phyloP scores from a whole-genome alignment of 192 early-diverging fungal species.

The Coemansia sp. region DNA sequence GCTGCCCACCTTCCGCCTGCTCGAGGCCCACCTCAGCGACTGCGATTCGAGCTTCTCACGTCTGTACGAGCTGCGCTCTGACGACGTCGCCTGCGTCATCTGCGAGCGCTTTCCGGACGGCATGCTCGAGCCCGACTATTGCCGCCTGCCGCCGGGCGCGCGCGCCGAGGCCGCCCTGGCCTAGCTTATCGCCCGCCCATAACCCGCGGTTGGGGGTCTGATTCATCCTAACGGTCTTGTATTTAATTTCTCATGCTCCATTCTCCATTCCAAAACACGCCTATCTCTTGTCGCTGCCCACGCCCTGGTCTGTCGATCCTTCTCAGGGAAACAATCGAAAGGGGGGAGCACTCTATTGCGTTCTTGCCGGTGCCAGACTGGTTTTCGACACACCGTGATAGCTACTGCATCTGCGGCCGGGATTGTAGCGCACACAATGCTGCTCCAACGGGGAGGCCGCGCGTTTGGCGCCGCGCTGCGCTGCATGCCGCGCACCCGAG shows the following conservation, averaged over 20 bases:
- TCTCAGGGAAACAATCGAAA: too few relatives aligned
- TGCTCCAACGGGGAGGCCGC: background rate
- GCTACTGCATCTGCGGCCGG: too few relatives aligned
- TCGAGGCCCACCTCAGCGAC: conserved; percentile 47
- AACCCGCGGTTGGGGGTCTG: background rate
- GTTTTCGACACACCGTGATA: too few relatives aligned
- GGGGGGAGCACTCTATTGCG: too few relatives aligned
- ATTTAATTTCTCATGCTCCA: conserved; percentile 1
- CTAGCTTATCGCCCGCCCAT: background rate
- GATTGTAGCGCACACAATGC: conserved; percentile 1
- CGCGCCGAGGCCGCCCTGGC: background rate
- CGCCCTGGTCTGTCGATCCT: too few relatives aligned
- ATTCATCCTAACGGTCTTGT: background rate
- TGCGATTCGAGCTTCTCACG: conserved; percentile 38
- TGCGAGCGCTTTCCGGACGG: conserved; percentile 44
- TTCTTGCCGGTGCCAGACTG: too few relatives aligned
- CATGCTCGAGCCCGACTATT: conserved; percentile 43
- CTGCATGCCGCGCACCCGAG: conserved; percentile 6
- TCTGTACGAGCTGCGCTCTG: conserved; percentile 40
- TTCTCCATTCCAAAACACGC: background rate
- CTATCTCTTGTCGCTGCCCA: background rate
- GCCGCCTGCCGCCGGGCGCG: conserved; percentile 12
- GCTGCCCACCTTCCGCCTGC: conserved; percentile 40
- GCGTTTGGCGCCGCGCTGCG: conserved; percentile 4
- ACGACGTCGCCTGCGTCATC: conserved; percentile 44